Conservation (phyloP, 345 rosid species). For the Gossypium stocksii region DNA sequence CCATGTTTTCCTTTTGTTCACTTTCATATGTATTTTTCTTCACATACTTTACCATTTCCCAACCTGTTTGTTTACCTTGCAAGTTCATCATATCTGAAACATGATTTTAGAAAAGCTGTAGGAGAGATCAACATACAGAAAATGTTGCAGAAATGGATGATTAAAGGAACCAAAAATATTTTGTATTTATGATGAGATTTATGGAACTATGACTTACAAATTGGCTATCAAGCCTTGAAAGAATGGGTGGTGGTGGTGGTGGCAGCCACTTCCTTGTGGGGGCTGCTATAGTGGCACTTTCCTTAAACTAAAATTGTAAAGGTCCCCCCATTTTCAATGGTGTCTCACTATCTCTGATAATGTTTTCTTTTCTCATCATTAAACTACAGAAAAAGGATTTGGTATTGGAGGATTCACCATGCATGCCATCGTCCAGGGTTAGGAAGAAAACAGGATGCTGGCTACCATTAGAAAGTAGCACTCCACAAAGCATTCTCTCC, state of each 20-base stretch:
- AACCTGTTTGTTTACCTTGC: background rate
- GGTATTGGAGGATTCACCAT: background rate
- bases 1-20: background rate
- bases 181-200: conserved; percentile 28
- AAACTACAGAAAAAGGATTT: conserved; percentile 14
- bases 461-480: conserved; percentile 44
- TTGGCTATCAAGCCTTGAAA: conserved; percentile 40
- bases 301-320: conserved; percentile 32
- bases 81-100: background rate
- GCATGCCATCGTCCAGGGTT: conserved; percentile 33
- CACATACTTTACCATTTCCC: background rate
- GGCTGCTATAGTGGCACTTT: conserved; percentile 18
- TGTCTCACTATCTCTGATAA: conserved; percentile 13
- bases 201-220: conserved; percentile 36
- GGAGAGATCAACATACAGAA: background rate
- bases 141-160: background rate
- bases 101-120: background rate
- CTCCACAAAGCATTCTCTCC: conserved; percentile 86
- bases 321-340: conserved; percentile 22
- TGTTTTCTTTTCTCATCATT: conserved; percentile 21
- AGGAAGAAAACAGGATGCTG: conserved; percentile 25
- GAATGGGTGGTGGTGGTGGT: conserved; percentile 26
- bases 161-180: conserved; percentile 9
- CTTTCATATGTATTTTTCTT: background rate
- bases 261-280: conserved; percentile 20